Conservation (phyloP, 2,329 filamentous ascomycete species). For the Penicillium sp. region DNA sequence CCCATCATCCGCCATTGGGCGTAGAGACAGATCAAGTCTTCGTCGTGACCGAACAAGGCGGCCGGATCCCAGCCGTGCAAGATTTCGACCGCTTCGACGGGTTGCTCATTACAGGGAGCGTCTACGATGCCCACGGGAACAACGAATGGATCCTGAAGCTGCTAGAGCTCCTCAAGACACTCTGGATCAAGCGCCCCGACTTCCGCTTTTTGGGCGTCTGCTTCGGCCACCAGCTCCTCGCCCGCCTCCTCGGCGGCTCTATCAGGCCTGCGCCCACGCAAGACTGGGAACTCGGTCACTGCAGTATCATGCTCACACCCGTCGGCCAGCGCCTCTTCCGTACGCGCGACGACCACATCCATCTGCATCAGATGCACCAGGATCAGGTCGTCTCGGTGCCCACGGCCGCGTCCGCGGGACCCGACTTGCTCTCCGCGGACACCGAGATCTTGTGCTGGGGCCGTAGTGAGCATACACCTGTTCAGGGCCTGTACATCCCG, state of each 20-base stretch:
- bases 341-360: conserved; percentile 32
- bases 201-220: conserved; percentile 51
- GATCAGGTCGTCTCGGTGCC: conserved; percentile 43
- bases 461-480: conserved; percentile 42
- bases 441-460: conserved; percentile 51
- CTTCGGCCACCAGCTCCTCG: conserved; percentile 49
- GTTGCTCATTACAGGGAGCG: conserved; percentile 47
- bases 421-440: conserved; percentile 35
- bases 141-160: conserved; percentile 46
- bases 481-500: conserved; percentile 47
- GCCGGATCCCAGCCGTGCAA: conserved; percentile 46
- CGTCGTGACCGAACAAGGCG: conserved; percentile 51
- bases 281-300: conserved; percentile 49
- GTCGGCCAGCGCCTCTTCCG: conserved; percentile 44
- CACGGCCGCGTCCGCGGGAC: conserved; percentile 19
- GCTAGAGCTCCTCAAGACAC: conserved; percentile 45
- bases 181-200: conserved; percentile 51
- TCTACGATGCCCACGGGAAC: conserved; percentile 48
- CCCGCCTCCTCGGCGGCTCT: conserved; percentile 41
- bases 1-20: conserved; percentile 53
- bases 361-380: conserved; percentile 49
- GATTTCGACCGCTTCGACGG: conserved; percentile 48
- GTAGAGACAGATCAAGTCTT: conserved; percentile 55
- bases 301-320: conserved; percentile 39
- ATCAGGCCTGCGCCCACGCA: conserved; percentile 38